phyloP scores from a whole-genome alignment of 805 yeast species.

The Candida mattraensis region DNA sequence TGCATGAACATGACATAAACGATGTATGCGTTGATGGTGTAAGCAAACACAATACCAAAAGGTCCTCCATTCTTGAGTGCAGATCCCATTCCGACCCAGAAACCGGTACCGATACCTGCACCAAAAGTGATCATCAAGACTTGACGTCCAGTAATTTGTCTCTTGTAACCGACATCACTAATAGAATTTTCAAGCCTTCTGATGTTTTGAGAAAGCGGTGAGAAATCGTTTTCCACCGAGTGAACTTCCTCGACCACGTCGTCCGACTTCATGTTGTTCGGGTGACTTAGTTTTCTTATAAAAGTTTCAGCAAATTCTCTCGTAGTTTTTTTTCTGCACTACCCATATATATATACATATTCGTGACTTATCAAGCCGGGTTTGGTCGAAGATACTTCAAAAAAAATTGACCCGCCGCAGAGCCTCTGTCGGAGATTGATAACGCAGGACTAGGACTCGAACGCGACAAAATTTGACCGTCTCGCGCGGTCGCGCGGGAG shows the following conservation, averaged over 20 bases:
- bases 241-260: conserved; percentile 10
- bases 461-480: not conserved
- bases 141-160: conserved; percentile 40
- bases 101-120: conserved; percentile 82
- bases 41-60: conserved; percentile 52
- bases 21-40: conserved; percentile 55
- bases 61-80: conserved; percentile 48
- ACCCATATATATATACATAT: no score
- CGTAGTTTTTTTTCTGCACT: not conserved
- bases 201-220: conserved; percentile 39
- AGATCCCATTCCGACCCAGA: conserved; percentile 57
- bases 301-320: no score
- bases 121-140: conserved; percentile 78
- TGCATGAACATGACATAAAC: conserved; percentile 59
- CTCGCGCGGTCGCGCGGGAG: no score
- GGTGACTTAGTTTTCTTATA: no score
- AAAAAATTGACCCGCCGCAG: no score
- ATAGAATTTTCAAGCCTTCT: conserved; percentile 16
- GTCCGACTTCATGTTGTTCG: not conserved
- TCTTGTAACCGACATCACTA: conserved; percentile 33
- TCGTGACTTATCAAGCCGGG: no score
- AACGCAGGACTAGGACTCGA: not conserved
- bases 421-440: conserved; percentile 3
- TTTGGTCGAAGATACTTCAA: no score
- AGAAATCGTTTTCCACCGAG: conserved; percentile 29